Evolutionary conservation across 2,329 filamentous ascomycete species (phyloP).

Genomic region (Aspergillus puulaauensis): DNA sequence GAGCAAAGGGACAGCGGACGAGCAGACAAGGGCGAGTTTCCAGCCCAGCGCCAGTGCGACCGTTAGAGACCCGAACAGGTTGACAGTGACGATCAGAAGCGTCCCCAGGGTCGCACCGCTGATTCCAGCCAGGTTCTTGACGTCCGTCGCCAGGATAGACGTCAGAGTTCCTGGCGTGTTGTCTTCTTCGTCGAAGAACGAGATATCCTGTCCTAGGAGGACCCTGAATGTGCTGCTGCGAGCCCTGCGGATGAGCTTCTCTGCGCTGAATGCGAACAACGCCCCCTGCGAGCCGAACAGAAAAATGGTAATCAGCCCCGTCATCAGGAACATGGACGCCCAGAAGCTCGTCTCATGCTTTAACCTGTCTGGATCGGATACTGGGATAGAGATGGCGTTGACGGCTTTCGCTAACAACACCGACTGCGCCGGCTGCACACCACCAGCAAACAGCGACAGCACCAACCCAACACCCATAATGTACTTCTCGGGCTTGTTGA

Average conservation of each 20-base stretch:
- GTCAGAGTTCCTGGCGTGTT: constrained; percentile 60
- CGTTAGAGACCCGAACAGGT: constrained; percentile 67
- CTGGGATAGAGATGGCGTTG: constrained; percentile 61
- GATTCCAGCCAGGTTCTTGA: constrained; percentile 48
- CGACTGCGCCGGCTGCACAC: constrained; percentile 69
- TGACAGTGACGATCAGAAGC: constrained; percentile 71
- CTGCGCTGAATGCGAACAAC: constrained; percentile 78
- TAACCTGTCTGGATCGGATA: constrained; percentile 53
- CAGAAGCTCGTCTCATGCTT: constrained; percentile 74
- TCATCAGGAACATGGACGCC: constrained; percentile 81
- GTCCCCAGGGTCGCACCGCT: constrained; percentile 80
- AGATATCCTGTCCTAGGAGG: constrained; percentile 29
- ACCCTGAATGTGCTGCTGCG: constrained; percentile 55
- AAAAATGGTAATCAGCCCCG: constrained; percentile 69
- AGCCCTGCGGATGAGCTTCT: constrained; percentile 75
- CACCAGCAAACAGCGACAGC: constrained; percentile 72
- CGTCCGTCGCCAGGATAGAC: constrained; percentile 76
- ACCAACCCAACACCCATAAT: constrained; percentile 70
- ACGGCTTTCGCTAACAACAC: constrained; percentile 88
- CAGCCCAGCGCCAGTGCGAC: constrained; percentile 70
- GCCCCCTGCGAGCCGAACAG: constrained; percentile 67
- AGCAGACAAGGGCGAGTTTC: constrained; percentile 72
- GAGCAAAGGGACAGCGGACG: constrained; percentile 46
- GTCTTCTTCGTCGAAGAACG: constrained; percentile 26
- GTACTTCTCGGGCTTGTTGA: constrained; percentile 70